Conservation (phyloP, 768 basidiomycete species). For the Gloeopeniophorella convolvens region DNA sequence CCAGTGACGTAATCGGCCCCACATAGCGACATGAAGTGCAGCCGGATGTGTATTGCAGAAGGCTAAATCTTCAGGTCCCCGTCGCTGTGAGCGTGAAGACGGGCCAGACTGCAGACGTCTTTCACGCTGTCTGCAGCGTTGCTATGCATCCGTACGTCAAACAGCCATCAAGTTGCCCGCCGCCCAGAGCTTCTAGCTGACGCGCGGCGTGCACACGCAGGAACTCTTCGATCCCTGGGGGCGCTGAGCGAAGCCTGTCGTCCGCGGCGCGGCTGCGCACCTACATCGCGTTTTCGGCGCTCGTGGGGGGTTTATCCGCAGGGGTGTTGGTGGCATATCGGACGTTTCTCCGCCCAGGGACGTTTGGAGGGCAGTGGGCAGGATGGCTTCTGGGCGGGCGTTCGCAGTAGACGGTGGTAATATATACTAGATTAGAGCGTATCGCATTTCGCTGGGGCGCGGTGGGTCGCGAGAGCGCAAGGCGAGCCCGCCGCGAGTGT, state of each 20-base stretch:
- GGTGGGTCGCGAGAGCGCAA: not conserved
- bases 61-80: constrained; percentile 85
- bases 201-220: constrained; percentile 15
- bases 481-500: too few species aligned
- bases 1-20: not conserved
- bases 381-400: constrained; percentile 58
- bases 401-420: constrained; percentile 34
- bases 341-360: constrained; percentile 57
- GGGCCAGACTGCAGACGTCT: constrained; percentile 80
- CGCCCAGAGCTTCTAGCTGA: constrained; percentile 9
- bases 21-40: constrained; percentile 92
- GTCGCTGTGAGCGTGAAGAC: constrained; percentile 90
- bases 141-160: constrained; percentile 79
- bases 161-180: constrained; percentile 4
- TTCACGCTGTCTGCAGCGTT: constrained; percentile 76
- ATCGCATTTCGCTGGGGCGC: not conserved
- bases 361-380: constrained; percentile 56
- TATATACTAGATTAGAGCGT: not conserved
- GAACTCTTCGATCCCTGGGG: constrained; percentile 64
- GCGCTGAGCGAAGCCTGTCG: constrained; percentile 72
- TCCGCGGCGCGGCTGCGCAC: constrained; percentile 60
- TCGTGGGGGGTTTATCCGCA: constrained; percentile 70
- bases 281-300: constrained; percentile 66
- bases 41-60: constrained; percentile 92
- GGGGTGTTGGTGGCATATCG: constrained; percentile 65